Evolutionary conservation across 108 stramenopile genomes (phyloP).

Genomic region (Skeletonema potamos): DNA sequence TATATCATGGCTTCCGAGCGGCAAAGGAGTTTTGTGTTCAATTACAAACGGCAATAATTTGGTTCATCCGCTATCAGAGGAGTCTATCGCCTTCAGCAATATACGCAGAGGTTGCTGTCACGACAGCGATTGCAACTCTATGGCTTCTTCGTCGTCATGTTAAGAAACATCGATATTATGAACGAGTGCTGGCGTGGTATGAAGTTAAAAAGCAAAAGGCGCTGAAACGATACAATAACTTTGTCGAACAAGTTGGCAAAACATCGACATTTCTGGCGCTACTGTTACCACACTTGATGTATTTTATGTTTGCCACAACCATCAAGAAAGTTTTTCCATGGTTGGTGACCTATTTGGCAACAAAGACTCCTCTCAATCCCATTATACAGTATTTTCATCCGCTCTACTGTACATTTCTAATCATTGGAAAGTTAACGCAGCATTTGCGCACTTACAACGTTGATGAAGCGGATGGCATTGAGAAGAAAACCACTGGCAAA

Average conservation of each 20-base stretch:
- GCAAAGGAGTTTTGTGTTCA: constrained; percentile 46
- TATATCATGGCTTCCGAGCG: constrained; percentile 52
- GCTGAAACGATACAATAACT: constrained; percentile 32
- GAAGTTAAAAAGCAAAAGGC: constrained; percentile 31
- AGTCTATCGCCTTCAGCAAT: constrained; percentile 39
- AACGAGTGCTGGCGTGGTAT: constrained; percentile 53
- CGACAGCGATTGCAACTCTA: constrained; percentile 26
- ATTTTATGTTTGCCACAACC: constrained; percentile 28
- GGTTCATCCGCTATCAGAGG: constrained; percentile 56
- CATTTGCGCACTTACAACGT: constrained; percentile 12
- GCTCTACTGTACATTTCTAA: constrained; percentile 47
- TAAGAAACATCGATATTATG: constrained; percentile 58
- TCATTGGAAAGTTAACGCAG: constrained; percentile 28
- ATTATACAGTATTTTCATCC: constrained; percentile 61
- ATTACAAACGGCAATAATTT: constrained; percentile 34
- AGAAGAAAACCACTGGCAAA: not conserved
- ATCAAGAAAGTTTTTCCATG: constrained; percentile 51
- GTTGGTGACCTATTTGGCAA: constrained; percentile 56
- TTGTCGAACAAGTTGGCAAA: constrained; percentile 49
- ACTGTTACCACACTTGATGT: constrained; percentile 69
- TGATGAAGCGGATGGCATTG: not conserved
- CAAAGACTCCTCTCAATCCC: constrained; percentile 49
- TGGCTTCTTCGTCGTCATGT: constrained; percentile 67
- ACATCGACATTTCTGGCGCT: constrained; percentile 73
- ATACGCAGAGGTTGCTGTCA: constrained; percentile 54